Base-by-base conservation (phyloP, 495 filamentous ascomycete genomes). In the Aspergillus sclerotiicarbonarius region DNA sequence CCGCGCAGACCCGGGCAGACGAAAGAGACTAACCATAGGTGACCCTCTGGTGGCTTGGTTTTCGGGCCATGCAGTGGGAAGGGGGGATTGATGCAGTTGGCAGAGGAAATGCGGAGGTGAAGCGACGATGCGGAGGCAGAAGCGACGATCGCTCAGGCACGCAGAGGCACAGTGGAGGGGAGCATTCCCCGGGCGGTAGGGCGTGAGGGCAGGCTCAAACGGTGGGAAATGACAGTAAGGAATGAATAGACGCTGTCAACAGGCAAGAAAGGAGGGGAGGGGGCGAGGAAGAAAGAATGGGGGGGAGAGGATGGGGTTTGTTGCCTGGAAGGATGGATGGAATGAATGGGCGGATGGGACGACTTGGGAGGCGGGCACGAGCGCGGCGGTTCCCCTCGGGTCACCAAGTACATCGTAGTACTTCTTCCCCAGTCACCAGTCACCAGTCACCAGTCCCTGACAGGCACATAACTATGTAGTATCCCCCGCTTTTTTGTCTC, bases 21-120 rank as follows among this genome's bases (percentile, higher is more conserved):
- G 25, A 13, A 32, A 9, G 10, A 32, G 2, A 65, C 70, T 57
- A 60, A 79, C 76, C 76, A 68, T 79, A 79, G 20, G 73, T 73
- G 73, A 79, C 74, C 74, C 76, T 76, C 67, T 79, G 76, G 64
- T 79, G 74, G 64, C 63, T 79, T 32, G 69, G 65, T 72, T 77
- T 79, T 52, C 73, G 73, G 67, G 75, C 75, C 76, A 79, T 79
- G 62, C 74, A 75, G 74, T 61, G 57, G 51, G 62, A 63, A 48
- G 51, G 59, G 55, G 25, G 29, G 43, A 21, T 25, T 6, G 35
- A 19, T 16, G 54, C 30, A 37, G 56, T 21, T 41, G 60, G 57
- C 62, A 33, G 51, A 54, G 62, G 62, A 62, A 54, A 56, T 54
- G 59, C 56, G 51, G 52, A 53, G 31, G 45, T 37, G 39, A 31